A percentile compares a stretch with the other conserved stretches of the same genome.
phyloP scores from a whole-genome alignment of 1,139 yeast genomes.

The Yamadazyma atmosphaerica region DNA sequence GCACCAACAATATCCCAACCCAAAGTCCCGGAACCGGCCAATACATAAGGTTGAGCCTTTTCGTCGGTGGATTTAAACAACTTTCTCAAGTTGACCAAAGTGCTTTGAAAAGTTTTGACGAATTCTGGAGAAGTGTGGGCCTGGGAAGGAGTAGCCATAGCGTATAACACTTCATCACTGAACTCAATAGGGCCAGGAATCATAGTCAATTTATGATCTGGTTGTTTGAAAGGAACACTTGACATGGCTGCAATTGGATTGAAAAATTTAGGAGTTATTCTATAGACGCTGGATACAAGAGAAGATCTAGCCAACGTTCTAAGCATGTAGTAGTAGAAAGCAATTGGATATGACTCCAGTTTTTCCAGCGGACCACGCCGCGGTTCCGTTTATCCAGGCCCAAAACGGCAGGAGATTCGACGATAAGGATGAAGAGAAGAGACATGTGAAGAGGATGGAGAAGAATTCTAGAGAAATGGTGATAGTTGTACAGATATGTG shows the following conservation, averaged over 20 bases:
- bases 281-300: no score
- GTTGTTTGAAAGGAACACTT: constrained; percentile 39
- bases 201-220: constrained; percentile 59
- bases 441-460: background rate
- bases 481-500: no score
- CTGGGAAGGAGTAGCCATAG: constrained; percentile 83
- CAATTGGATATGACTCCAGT: no score
- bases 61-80: constrained; percentile 71
- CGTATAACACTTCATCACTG: constrained; percentile 75
- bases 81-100: constrained; percentile 65
- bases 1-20: constrained; percentile 94
- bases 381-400: background rate
- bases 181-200: constrained; percentile 96
- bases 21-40: constrained; percentile 90
- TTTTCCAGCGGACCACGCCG: background rate
- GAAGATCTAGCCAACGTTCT: no score
- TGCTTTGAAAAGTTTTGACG: constrained; percentile 68
- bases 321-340: background rate
- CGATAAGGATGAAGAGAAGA: background rate
- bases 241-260: constrained; percentile 20
- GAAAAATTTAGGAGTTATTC: background rate
- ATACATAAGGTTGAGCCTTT: constrained; percentile 71
- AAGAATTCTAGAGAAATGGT: background rate
- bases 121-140: constrained; percentile 94
- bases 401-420: background rate